phyloP scores from a whole-genome alignment of 2,329 filamentous ascomycete species.

The Penicillium sp. region DNA sequence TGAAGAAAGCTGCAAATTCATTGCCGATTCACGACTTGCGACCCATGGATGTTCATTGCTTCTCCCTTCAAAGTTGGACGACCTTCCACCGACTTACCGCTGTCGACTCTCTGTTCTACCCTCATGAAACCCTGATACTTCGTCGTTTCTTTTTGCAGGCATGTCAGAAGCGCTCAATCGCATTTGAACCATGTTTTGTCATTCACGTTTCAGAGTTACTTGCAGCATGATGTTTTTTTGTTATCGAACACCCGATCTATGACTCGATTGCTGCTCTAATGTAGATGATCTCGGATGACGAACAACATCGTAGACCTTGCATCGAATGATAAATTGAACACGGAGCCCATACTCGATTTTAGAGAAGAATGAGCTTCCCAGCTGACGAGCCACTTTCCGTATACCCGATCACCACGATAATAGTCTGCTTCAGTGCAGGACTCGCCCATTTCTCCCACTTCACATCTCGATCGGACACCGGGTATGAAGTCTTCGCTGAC shows the following conservation, averaged over 20 bases:
- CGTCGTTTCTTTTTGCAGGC: too few relatives aligned
- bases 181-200: too few relatives aligned
- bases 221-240: neutral
- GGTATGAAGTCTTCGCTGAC: slow-evolving; percentile 18
- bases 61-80: neutral
- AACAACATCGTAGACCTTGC: neutral
- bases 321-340: neutral
- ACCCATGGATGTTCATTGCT: neutral
- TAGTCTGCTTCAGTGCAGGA: slow-evolving; percentile 26
- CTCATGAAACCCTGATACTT: too few relatives aligned
- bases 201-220: too few relatives aligned
- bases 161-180: too few relatives aligned
- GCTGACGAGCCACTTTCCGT: slow-evolving; percentile 6
- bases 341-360: neutral
- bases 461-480: slow-evolving; percentile 22
- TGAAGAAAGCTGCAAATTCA: neutral
- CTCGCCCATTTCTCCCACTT: slow-evolving; percentile 27
- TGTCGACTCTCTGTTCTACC: neutral
- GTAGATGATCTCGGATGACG: neutral
- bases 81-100: too few relatives aligned
- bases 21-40: neutral
- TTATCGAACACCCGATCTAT: too few relatives aligned
- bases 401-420: slow-evolving; percentile 21
- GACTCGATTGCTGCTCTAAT: too few relatives aligned
- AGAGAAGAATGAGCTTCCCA: slow-evolving; percentile 27